A percentile compares a stretch with the other conserved stretches of the same genome.
Evolutionary conservation across 176 grass and related monocot species (phyloP).

Genomic region (Carex scoparia): DNA sequence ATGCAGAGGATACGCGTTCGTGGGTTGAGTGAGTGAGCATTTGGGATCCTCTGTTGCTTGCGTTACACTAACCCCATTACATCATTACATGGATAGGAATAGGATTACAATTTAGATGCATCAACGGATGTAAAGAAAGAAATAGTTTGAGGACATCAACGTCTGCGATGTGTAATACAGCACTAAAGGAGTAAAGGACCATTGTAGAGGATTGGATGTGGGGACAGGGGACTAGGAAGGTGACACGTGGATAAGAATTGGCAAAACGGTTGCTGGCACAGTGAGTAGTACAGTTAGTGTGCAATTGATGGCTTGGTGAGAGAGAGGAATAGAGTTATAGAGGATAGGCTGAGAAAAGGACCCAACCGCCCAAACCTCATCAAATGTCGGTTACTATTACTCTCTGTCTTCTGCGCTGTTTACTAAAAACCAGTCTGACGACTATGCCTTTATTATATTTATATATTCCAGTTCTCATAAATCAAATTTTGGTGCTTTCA

Average conservation of each 20-base stretch:
- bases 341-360: slow-evolving; percentile 21
- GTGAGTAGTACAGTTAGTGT: neutral
- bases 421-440: neutral
- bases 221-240: neutral
- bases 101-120: neutral
- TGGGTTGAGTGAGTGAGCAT: neutral
- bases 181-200: neutral
- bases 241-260: slow-evolving; percentile 12
- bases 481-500: neutral
- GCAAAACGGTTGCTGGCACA: slow-evolving; percentile 9
- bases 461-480: neutral
- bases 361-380: slow-evolving; percentile 21
- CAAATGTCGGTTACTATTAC: slow-evolving; percentile 25
- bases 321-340: neutral
- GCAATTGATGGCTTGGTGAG: slow-evolving; percentile 5
- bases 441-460: neutral
- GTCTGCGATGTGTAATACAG: neutral
- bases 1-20: no score
- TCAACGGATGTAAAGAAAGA: neutral
- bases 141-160: neutral
- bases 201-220: slow-evolving; percentile 6
- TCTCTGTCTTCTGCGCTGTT: neutral
- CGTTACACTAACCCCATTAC: no score
- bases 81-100: neutral
- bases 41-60: neutral